Evolutionary conservation across 73 alveolate species (phyloP), one percentile per base, ranked within the genome.

Genomic region (Uronychia binucleata): DNA sequence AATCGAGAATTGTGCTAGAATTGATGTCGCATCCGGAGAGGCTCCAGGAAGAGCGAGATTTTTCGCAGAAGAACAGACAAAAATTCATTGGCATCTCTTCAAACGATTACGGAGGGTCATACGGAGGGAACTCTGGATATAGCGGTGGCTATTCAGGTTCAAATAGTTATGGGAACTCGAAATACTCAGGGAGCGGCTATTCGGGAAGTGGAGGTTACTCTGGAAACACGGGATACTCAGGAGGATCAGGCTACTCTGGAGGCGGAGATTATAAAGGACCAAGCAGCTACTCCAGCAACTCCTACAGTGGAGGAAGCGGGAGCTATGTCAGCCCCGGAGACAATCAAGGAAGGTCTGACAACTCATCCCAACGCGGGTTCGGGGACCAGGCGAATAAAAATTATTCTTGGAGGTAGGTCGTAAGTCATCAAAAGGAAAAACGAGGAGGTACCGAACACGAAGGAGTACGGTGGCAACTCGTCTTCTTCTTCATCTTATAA

Each of bases 31-130:
- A 91, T 79, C 91, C 92, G 0, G 79, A 75, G 34, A 75, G 85
- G 58, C 84, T 87, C 1, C 83, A 91, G 14, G 89, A 91, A 58
- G 96, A 91, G 34, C n/a, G 94, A 33, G 96, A 91, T 75, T 87
- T 80, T 58, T 90, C 96, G 31, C 75, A 79, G 81, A 58, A 82
- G 31, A 87, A 90, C 27, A 5, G 96, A 29, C 86, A 83, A 19
- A 91, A 91, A 80, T 88, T 88, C 81, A 34, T 78, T 28, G 94
- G 94, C 11, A 87, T 91, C 28, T 28, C 34, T 8, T 28, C 31
- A 0, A n/a, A n/a, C n/a, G 77, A 34, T 34, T 35, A 30, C 1
- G 31, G 86, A 29, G 25, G 32, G 26, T 8, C 27, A n/a, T 35
- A 27, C 28, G 77, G 77, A 34, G 46, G 67, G n/a, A 11, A 46